Conservation (phyloP, 164 flowering plant species). For the Houttuynia cordata region DNA sequence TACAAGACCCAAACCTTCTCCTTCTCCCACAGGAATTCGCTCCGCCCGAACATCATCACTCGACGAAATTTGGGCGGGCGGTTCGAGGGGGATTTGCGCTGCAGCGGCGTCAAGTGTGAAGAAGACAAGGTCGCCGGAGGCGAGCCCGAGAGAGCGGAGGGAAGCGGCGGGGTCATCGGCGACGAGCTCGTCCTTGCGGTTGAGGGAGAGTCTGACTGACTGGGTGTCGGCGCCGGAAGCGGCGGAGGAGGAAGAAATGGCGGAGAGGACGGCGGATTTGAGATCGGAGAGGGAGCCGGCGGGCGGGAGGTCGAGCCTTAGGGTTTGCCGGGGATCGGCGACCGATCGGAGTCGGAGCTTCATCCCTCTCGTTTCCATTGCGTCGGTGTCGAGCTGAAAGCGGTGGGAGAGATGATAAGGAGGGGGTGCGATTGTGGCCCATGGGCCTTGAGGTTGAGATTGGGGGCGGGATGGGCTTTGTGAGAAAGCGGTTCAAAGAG, state of each 20-base stretch:
- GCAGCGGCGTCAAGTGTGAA: neutral
- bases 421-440: no score
- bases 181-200: slow-evolving; percentile 1
- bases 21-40: neutral
- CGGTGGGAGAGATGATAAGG: no score
- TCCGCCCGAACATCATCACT: neutral
- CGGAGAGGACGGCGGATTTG: slow-evolving; percentile 1
- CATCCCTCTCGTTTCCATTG: neutral
- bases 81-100: no score
- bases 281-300: neutral
- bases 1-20: neutral
- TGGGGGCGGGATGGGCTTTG: no score
- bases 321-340: slow-evolving; percentile 1
- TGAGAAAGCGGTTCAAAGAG: no score
- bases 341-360: slow-evolving; percentile 3
- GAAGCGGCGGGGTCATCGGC: slow-evolving; percentile 1
- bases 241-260: neutral
- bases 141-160: slow-evolving; percentile 1
- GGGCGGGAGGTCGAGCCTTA: neutral
- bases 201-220: slow-evolving; percentile 2
- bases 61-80: neutral
- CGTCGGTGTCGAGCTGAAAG: no score
- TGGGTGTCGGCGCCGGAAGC: neutral
- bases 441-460: no score
- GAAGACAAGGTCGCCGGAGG: slow-evolving; percentile 6